Base-by-base conservation (phyloP, 73 alveolate genomes). In the Paramecium biaurelia region DNA sequence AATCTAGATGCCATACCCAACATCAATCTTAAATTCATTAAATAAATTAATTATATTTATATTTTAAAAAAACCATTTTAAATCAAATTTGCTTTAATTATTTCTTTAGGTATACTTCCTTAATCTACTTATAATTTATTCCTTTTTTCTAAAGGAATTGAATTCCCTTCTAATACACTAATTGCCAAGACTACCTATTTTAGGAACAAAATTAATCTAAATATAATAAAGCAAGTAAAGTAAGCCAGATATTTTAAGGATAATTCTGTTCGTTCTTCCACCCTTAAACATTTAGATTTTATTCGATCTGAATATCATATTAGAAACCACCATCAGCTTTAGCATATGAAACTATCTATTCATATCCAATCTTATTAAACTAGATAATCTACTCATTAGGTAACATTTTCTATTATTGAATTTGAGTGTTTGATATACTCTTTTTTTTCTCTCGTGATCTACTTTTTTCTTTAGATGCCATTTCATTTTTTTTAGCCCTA, bases 1-100 rank as follows among this genome's bases (percentile, higher is more conserved):
- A 63, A 14, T 26, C 84, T 26, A 26, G 84, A 63, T 63, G 84
- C 84, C 84, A 63, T 63, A 30, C 84, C 84, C 45, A 63, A 26
- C 84, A 63, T 30, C 45, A 63, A 32, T 9, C 84, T 63, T 26
- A 26, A 63, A 63, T 63, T 63, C 84, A 63, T 63, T 26, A 63
- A 63, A 63, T 63, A 14, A 63, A 63, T 26, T 30, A 63, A 63
- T 63, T 58, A 58, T 47, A 47, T 47, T 47, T 47, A 47, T 47
- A 12, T 47, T 47, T 14, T 3, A 12, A 3, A 47, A 12, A 11
- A 5, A 47, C 58, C 0, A 47, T 47, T 47, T 47, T 12, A 47
- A 14, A 47, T 53, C 68, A 53, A 53, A 53, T 53, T 53, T 38
- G 12, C 15, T 53, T 45, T 45, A 12, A 11, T 5, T 53, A 15